Evolutionary conservation across 495 filamentous ascomycete species (phyloP), one percentile per base, ranked within the genome.

Genomic region (Glarea lozoyensis): DNA sequence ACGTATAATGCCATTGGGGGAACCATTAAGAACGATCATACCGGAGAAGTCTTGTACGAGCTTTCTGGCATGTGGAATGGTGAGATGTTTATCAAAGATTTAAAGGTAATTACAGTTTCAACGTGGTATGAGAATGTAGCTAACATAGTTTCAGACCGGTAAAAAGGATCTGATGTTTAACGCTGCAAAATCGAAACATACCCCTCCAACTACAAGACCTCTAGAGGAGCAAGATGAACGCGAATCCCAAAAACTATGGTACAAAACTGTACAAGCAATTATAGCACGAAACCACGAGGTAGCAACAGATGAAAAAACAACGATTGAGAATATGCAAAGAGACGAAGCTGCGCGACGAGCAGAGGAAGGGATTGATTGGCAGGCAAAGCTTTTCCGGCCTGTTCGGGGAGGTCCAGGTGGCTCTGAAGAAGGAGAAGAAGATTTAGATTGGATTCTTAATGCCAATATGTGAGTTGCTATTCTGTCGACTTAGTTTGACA

Each of bases 1-100:
- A 90, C 85, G 1, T 97, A 99, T 60, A 94, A 99, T 58, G 87
- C 87, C 21, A 92, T 99, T 58, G 87, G 88, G 10, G 92, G 92
- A 20, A 81, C 71, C 10, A 94, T 99, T 68, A 94, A 82, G 60
- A 86, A 93, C 55, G 88, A 87, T 32, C 76, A 81, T 56, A 93
- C 84, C 1, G 86, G 86, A 27, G 86, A 95, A 54, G 63, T 78
- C 7, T 72, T 94, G 19, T 99, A 81, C 54, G 92, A 99, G 62
- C 65, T 99, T 10, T 88, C 85, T 2, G 92, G 92, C 16, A 64
- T 88, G 37, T 99, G 92, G 92, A 94, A 79, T 61, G 85, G 84
- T 22, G 88, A 96, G 60, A 97, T 97, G 88, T 74, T 72, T 30
- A 78, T 95, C 49, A 90, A 85, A 60, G 75, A 94, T 62, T 57